These are phyloP conservation scores for Glycyrrhiza uralensis DNA, from an alignment of 306 rosid species.

Conservation along the genomic window DNA sequence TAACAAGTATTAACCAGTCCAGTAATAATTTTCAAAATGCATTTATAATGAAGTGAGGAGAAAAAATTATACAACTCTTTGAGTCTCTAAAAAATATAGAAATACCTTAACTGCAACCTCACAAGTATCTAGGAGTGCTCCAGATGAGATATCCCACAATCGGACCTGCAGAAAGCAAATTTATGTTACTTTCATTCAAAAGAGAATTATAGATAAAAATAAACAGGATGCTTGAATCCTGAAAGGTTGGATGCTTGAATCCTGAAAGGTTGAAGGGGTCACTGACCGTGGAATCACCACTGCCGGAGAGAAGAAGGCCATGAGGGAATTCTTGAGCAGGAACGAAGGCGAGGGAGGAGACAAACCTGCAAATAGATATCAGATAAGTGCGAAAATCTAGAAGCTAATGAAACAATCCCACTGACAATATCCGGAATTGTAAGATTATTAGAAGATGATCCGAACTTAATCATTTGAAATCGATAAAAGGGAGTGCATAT, in stretches of 20 bases:
- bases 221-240: conserved; percentile 10
- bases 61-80: not conserved
- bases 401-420: not conserved
- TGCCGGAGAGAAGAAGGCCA: conserved; percentile 78
- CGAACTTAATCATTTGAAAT: not conserved
- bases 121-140: conserved; percentile 73
- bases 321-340: conserved; percentile 52
- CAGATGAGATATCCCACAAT: conserved; percentile 72
- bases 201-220: conserved; percentile 18
- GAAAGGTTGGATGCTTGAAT: too few species aligned
- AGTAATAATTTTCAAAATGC: not conserved
- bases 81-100: not conserved
- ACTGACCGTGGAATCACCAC: conserved; percentile 90
- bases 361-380: conserved; percentile 53
- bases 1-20: conserved; percentile 1
- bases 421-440: not conserved
- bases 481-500: not conserved
- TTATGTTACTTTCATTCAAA: conserved; percentile 1
- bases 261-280: conserved; percentile 10
- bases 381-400: not conserved
- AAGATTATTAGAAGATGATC: not conserved
- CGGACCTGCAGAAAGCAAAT: conserved; percentile 59
- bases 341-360: conserved; percentile 73
- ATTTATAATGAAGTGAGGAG: not conserved
- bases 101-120: conserved; percentile 71